phyloP scores from a whole-genome alignment of 805 yeast species.

The Kluyveromyces dobzhanskii region DNA sequence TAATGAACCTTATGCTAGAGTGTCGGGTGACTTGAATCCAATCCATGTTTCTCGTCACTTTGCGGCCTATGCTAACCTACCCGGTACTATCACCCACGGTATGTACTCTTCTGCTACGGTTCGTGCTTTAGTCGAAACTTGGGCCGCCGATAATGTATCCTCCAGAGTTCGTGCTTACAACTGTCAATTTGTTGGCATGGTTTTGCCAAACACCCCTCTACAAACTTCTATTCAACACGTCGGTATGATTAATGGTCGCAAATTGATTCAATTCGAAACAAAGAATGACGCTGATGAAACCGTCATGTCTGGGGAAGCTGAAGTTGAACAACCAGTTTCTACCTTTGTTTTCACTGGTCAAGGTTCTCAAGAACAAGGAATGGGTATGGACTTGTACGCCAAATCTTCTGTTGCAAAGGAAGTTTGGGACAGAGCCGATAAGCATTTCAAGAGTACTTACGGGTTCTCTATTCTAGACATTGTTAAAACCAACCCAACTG shows the following conservation, averaged over 20 bases:
- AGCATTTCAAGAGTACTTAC: constrained; percentile 83
- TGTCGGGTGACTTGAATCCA: constrained; percentile 97
- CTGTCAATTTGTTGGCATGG: constrained; percentile 93
- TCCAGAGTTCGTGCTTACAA: constrained; percentile 91
- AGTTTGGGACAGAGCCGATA: constrained; percentile 98
- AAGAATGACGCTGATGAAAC: constrained; percentile 72
- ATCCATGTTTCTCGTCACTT: constrained; percentile 95
- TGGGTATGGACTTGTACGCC: constrained; percentile 98
- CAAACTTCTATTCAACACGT: constrained; percentile 85
- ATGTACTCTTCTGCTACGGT: constrained; percentile 97
- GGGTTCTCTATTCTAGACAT: constrained; percentile 96
- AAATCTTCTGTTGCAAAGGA: constrained; percentile 84
- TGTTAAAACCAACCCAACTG: constrained; percentile 92
- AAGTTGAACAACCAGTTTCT: constrained; percentile 95
- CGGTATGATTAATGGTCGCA: constrained; percentile 99
- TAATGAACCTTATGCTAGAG: constrained; percentile 93
- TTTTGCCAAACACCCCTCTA: constrained; percentile 86
- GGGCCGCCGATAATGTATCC: constrained; percentile 97
- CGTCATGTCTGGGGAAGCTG: constrained; percentile 93
- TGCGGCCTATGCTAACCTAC: constrained; percentile 85
- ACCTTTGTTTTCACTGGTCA: constrained; percentile 98
- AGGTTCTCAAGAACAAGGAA: constrained; percentile 99
- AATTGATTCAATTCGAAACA: constrained; percentile 88
- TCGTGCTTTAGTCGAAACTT: constrained; percentile 89
- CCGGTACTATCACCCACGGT: constrained; percentile 98